Conservation (phyloP, 2,329 filamentous ascomycete genomes). For the Dactylellina haptotyla region DNA sequence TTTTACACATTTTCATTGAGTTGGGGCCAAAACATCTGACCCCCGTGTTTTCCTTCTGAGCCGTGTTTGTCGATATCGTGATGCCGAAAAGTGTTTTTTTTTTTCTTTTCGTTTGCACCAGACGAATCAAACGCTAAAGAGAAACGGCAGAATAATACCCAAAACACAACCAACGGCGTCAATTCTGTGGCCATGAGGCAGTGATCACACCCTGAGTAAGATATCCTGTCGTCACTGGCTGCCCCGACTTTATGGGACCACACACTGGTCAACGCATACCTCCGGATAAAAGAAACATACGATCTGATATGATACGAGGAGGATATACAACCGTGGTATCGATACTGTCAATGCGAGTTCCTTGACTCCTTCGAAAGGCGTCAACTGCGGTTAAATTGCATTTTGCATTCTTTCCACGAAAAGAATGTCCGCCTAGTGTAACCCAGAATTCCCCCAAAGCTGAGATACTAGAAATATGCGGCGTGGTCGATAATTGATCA, state of each 20-base stretch:
- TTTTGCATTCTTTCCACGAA: conserved; percentile 42
- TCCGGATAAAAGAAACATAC: conserved; percentile 42
- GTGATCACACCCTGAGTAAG: conserved; percentile 45
- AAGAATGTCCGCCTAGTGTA: conserved; percentile 50
- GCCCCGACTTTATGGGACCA: conserved; percentile 23
- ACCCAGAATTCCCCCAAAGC: conserved; percentile 25
- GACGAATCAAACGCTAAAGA: conserved; percentile 46
- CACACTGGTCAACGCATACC: conserved; percentile 22
- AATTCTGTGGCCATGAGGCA: conserved; percentile 31
- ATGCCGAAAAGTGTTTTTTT: conserved; percentile 38
- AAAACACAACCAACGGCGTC: conserved; percentile 41
- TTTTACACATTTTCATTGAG: conserved; percentile 12
- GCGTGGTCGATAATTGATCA: conserved; percentile 40
- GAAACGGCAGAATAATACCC: conserved; percentile 31
- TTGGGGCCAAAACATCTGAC: conserved; percentile 46
- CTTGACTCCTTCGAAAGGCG: conserved; percentile 46
- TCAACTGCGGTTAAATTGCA: conserved; percentile 48
- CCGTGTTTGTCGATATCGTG: conserved; percentile 53
- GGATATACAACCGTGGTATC: conserved; percentile 31
- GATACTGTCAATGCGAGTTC: conserved; percentile 15
- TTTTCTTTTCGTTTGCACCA: conserved; percentile 10
- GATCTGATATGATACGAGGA: conserved; percentile 28
- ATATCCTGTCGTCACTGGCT: conserved; percentile 30
- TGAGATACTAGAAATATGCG: conserved; percentile 49
- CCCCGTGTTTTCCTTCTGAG: conserved; percentile 41